A percentile compares a stretch with the other conserved stretches of the same genome.
phyloP scores from a whole-genome alignment of 2,329 filamentous ascomycete genomes.

The Mariannaea elegans region DNA sequence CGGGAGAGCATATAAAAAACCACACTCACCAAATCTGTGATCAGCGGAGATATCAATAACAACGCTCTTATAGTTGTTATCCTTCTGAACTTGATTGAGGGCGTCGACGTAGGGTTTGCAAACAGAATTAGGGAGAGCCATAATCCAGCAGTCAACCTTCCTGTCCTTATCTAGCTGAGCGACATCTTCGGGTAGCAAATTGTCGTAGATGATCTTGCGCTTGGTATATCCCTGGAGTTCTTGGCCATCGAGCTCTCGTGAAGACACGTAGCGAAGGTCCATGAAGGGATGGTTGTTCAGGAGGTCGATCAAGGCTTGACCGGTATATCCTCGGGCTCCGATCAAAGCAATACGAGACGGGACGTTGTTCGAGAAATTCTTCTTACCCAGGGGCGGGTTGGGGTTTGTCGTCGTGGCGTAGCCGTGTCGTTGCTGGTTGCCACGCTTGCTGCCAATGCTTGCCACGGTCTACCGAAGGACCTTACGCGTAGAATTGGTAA shows the following conservation, averaged over 20 bases:
- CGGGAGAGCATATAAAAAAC: no score
- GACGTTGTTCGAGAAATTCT: slow-evolving; percentile 83
- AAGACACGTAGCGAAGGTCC: slow-evolving; percentile 91
- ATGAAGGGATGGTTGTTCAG: slow-evolving; percentile 89
- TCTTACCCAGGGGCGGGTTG: slow-evolving; percentile 88
- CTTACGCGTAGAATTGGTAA: no score
- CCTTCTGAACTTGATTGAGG: slow-evolving; percentile 74
- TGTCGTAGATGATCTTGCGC: slow-evolving; percentile 91
- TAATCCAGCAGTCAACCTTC: slow-evolving; percentile 94
- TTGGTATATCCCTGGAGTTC: slow-evolving; percentile 91
- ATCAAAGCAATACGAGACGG: slow-evolving; percentile 87
- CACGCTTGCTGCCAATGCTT: no score
- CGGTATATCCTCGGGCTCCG: slow-evolving; percentile 92
- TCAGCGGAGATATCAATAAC: slow-evolving; percentile 97
- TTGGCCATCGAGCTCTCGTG: slow-evolving; percentile 88
- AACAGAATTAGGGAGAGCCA: slow-evolving; percentile 95
- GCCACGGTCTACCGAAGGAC: no score
- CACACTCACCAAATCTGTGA: slow-evolving; percentile 70
- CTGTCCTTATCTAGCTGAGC: slow-evolving; percentile 83
- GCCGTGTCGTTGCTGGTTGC: no score
- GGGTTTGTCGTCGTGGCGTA: no score
- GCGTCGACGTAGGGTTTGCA: slow-evolving; percentile 95
- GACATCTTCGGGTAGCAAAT: slow-evolving; percentile 86
- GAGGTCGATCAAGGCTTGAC: slow-evolving; percentile 87
- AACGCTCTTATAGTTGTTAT: slow-evolving; percentile 67